Percentiles rank a stretch among this genome's conserved stretches.
phyloP scores from a whole-genome alignment of 2,329 filamentous ascomycete genomes.

The Fusarium fracticaudum region DNA sequence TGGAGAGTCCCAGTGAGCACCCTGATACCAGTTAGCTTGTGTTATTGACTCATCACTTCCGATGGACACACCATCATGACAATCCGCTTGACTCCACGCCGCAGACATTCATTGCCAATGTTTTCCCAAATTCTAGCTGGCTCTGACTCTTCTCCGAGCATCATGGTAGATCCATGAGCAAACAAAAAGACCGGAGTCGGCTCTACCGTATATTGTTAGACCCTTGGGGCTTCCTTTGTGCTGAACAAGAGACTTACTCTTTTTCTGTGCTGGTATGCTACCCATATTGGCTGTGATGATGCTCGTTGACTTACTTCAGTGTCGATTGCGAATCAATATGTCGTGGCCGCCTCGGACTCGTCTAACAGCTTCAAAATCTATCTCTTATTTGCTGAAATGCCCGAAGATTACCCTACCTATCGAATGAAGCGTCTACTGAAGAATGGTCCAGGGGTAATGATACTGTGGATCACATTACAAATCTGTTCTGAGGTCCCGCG shows the following conservation, averaged over 20 bases:
- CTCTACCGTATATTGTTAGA: not conserved
- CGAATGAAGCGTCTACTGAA: too few species aligned
- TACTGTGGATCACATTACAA: fast-evolving
- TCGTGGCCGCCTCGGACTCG: not conserved
- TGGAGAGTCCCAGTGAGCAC: slow-evolving; percentile 70
- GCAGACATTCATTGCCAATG: slow-evolving; percentile 21
- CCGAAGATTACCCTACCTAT: fast-evolving
- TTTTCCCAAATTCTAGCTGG: slow-evolving; percentile 31
- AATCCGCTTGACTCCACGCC: slow-evolving; percentile 18
- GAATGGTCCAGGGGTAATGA: not conserved
- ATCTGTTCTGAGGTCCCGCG: not conserved
- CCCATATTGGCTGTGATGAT: not conserved
- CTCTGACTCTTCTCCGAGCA: slow-evolving; percentile 30
- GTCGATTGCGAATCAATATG: too few species aligned
- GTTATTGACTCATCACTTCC: fast-evolving
- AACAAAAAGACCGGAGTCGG: slow-evolving; percentile 30
- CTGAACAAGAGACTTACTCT: not conserved
- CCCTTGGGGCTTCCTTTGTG: fast-evolving
- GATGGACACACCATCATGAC: slow-evolving; percentile 25
- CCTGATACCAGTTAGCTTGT: not conserved
- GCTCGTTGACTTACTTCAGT: not conserved
- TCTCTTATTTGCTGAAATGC: not conserved
- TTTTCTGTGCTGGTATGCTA: not conserved
- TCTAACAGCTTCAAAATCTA: not conserved
- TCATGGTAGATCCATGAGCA: slow-evolving; percentile 34